Evolutionary conservation across 2,329 filamentous ascomycete genomes (phyloP), one percentile per base, ranked within the genome.

Genomic region (Neonectria hederae): DNA sequence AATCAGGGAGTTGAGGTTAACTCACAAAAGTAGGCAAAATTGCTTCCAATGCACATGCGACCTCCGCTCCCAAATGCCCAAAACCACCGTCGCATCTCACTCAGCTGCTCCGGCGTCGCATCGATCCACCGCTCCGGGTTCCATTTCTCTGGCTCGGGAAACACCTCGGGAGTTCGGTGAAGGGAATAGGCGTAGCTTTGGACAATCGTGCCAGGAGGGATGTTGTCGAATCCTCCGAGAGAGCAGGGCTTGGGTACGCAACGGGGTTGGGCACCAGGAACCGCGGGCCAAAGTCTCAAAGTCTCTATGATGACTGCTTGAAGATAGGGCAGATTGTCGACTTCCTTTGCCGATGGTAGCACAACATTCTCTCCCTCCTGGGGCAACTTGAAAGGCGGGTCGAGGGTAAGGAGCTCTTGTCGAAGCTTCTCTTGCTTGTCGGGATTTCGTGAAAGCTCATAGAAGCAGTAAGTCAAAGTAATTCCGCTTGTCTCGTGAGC

Each of bases 241-340:
- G 57, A 30, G 0, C 66, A 65, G 2, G 59, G 58, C 0, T 28
- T 24, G 0, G 68, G 68, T 0, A 67, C 68, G 0, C 48, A 21
- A 0, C 68, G 54, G 0, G 68, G 68, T 5, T 66, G 26, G 1
- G 51, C 54, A 7, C 65, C 68, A 7, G 68, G 68, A 0, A 68
- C 68, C 0, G 68, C 65, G 0, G 65, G 65, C 9, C 70, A 70
- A 0, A 70, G 21, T 1, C 68, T 26, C 1, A 70, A 24, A 0
- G 66, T 64, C 7, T 70, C 68, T 9, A 67, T 62, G 2, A 70
- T 65, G 0, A 70, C 51, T 8, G 63, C 68, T 1, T 66, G 66
- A 0, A 70, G 30, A 0, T 68, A 49, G 0, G 59, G 63, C 0
- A 62, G 48, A 6, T 6, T 54, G 21, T 66, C 61, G 0, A 70